Percentiles rank a stretch among this genome's conserved stretches.
Evolutionary conservation across 139 green algal genomes (phyloP).

Genomic region (Chlamydomonas eustigma): DNA sequence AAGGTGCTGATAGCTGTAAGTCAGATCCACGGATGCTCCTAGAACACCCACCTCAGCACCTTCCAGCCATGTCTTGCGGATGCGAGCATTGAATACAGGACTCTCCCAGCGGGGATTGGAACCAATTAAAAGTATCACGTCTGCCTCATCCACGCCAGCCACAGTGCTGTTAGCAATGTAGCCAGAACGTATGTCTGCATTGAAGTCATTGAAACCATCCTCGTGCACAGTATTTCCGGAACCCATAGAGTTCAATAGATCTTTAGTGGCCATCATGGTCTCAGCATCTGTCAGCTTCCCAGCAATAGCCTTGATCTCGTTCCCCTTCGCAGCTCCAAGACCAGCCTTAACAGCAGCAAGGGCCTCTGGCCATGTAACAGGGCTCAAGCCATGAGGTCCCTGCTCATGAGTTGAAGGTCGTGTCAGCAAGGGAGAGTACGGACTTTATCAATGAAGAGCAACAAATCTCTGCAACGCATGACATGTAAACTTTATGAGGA

Average conservation of each 20-base stretch:
- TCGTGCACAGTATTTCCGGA: slow-evolving; percentile 66
- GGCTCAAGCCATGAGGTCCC: slow-evolving; percentile 54
- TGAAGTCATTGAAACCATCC: slow-evolving; percentile 37
- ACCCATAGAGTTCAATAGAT: slow-evolving; percentile 59
- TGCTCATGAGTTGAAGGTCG: slow-evolving; percentile 11
- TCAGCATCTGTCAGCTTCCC: slow-evolving; percentile 94
- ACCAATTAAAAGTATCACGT: slow-evolving; percentile 88
- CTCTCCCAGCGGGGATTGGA: slow-evolving; percentile 90
- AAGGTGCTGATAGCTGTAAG: slow-evolving; percentile 84
- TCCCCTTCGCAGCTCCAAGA: slow-evolving; percentile 40
- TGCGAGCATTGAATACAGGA: slow-evolving; percentile 90
- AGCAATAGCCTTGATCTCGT: slow-evolving; percentile 75
- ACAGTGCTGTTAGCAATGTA: slow-evolving; percentile 93
- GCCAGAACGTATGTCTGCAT: slow-evolving; percentile 78
- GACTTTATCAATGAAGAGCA: too few species aligned
- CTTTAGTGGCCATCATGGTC: slow-evolving; percentile 86
- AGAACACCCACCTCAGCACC: slow-evolving; percentile 66
- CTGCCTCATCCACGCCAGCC: slow-evolving; percentile 81
- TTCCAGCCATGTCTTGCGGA: slow-evolving; percentile 69
- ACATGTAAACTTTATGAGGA: too few species aligned
- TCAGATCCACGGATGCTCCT: slow-evolving; percentile 83
- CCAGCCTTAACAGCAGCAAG: slow-evolving; percentile 54
- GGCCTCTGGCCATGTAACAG: slow-evolving; percentile 71
- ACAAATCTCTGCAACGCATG: too few species aligned
- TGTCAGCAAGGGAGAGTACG: background rate